A percentile compares a stretch with the other conserved stretches of the same genome.
These are phyloP conservation scores for Didymella glomerata DNA, from an alignment of 2,329 filamentous ascomycete genomes.

Conservation along the genomic window DNA sequence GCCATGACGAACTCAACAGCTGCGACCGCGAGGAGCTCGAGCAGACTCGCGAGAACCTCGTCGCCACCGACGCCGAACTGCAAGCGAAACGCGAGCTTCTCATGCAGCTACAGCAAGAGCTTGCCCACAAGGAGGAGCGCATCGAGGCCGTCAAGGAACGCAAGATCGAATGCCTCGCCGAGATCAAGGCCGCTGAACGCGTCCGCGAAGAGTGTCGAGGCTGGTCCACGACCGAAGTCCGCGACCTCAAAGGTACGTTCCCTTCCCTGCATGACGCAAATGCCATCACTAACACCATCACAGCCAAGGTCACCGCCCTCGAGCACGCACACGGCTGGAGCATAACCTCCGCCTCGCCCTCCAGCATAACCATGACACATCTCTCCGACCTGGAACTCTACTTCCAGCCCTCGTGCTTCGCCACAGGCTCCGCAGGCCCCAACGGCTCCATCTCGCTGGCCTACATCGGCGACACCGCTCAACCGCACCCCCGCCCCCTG, in stretches of 20 bases:
- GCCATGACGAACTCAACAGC: conserved; percentile 77
- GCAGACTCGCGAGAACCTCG: conserved; percentile 73
- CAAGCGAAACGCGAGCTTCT: conserved; percentile 74
- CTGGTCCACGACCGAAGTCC: conserved; percentile 85
- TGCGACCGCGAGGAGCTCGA: conserved; percentile 83
- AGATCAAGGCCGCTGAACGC: conserved; percentile 83
- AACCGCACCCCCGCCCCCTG: conserved; percentile 63
- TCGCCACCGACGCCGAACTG: conserved; percentile 71
- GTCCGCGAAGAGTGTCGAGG: conserved; percentile 88
- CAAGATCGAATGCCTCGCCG: conserved; percentile 73
- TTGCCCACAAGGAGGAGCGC: conserved; percentile 71
- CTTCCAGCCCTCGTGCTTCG: conserved; percentile 72
- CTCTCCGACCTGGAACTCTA: conserved; percentile 75
- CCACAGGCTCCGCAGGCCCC: conserved; percentile 41
- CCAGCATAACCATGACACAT: conserved; percentile 76
- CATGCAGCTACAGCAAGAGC: conserved; percentile 70
- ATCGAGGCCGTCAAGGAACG: conserved; percentile 70
- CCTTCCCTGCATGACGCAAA: too few species aligned
- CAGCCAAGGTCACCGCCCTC: conserved; percentile 71
- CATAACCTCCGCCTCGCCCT: conserved; percentile 68
- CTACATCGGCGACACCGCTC: conserved; percentile 70
- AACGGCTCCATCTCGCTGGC: conserved; percentile 69
- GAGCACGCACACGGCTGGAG: conserved; percentile 76
- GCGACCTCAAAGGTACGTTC: conserved; percentile 73
- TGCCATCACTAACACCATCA: conserved; percentile 51